Evolutionary conservation across 257 asterid genomes (phyloP).

Genomic region (Solanum dulcamara): DNA sequence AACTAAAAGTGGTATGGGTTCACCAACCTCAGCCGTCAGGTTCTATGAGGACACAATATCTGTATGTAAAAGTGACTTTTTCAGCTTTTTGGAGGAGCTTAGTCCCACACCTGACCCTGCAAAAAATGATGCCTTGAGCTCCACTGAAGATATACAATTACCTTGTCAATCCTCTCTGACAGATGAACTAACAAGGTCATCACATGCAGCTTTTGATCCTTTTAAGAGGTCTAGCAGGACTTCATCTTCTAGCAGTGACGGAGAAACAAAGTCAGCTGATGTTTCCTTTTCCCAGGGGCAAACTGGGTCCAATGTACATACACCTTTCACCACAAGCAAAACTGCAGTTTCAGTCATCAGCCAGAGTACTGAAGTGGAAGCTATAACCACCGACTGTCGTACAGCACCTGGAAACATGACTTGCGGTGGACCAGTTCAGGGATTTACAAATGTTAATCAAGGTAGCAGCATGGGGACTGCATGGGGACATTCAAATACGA

Average conservation of each 20-base stretch:
- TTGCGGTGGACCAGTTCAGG: conserved; percentile 52
- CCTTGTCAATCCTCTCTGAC: conserved; percentile 4
- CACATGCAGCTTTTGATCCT: conserved; percentile 29
- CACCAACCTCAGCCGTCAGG: conserved; percentile 34
- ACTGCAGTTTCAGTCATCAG: conserved; percentile 20
- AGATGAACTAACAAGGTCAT: conserved; percentile 15
- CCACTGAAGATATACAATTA: background rate
- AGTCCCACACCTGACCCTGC: conserved; percentile 31
- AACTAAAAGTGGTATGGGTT: conserved; percentile 28
- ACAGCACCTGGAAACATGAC: conserved; percentile 50
- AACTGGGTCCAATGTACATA: conserved; percentile 16
- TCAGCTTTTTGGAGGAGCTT: conserved; percentile 35
- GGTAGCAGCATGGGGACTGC: conserved; percentile 27
- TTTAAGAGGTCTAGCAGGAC: conserved; percentile 22
- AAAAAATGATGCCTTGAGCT: conserved; percentile 29
- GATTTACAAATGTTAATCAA: conserved; percentile 38
- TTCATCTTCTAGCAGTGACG: conserved; percentile 13
- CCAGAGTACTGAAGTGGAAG: conserved; percentile 25
- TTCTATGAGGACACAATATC: conserved; percentile 23
- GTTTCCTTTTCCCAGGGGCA: background rate
- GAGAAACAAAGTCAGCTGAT: background rate
- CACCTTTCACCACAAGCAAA: conserved; percentile 14
- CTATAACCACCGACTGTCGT: conserved; percentile 37
- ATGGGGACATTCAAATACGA: conserved; percentile 37
- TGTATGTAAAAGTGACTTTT: conserved; percentile 25